Conservation (phyloP, 495 filamentous ascomycete genomes). For the Pseudomonodictys pantanalensis region DNA sequence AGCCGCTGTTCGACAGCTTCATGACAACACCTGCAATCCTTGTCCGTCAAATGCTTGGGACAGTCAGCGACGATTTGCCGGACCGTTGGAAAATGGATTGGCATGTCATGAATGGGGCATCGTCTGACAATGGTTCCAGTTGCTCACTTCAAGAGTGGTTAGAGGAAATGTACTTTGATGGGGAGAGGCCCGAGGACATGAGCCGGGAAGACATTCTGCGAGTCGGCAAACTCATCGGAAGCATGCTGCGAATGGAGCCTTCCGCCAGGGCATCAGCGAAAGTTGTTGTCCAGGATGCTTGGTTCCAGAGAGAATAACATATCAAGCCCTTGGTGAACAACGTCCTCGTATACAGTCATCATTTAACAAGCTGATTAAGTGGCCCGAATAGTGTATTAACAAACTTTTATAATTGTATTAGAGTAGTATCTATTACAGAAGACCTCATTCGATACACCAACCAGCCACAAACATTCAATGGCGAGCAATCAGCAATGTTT, state of each 20-base stretch:
- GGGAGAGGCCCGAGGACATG: not conserved
- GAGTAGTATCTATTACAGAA: no score
- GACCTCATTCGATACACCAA: no score
- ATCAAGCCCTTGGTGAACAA: no score
- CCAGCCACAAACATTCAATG: no score
- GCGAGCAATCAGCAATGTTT: no score
- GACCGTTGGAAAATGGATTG: not conserved
- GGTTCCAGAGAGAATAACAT: not conserved
- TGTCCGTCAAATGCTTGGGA: not conserved
- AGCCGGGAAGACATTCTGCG: not conserved
- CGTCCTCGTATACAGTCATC: no score
- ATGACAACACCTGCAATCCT: not conserved
- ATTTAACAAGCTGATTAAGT: no score
- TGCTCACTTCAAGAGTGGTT: not conserved
- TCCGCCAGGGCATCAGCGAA: not conserved
- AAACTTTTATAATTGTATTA: no score
- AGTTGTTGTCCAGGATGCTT: not conserved
- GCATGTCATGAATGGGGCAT: not conserved
- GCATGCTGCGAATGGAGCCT: not conserved
- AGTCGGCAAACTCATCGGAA: not conserved
- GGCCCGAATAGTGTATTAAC: no score
- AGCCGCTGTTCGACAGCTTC: not conserved
- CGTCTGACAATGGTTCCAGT: not conserved
- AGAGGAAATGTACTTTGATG: not conserved
- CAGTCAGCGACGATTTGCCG: not conserved